Base-by-base conservation (phyloP, 345 rosid genomes). In the Xanthoceras sorbifolium region DNA sequence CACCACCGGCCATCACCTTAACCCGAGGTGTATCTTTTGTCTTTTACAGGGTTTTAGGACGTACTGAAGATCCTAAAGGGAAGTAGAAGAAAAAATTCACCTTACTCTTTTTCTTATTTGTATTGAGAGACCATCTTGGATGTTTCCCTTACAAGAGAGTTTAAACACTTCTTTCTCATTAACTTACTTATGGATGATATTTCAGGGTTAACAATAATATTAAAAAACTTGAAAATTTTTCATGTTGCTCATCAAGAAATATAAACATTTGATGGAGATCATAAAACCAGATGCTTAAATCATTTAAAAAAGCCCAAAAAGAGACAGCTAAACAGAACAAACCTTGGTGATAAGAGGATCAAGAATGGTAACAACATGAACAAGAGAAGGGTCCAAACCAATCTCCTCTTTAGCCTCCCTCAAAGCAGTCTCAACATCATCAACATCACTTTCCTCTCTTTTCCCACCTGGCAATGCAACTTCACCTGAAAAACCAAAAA, bases 391-490 rank as follows among this genome's bases (percentile, higher is more conserved):
- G 65, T 84, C 85, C 71, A 84, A 72, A 6, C 87, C 89, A 69
- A 84, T 82, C 74, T 86, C 89, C 76, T 82, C 87, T 46, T 81
- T 66, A 57, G 87, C 84, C 85, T 86, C 87, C 67, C 89, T 82
- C 72, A 84, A 23, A 9, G 89, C 87, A 59, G 85, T 86, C 31
- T 76, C 76, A 14, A 67, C 77, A 63, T 84, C 86, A 67, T 84
- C 82, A 23, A 61, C 72, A 54, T 86, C 89, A 2, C 68, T 77
- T 50, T 82, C 84, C 50, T 86, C 89, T 66, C 84, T 70, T 72
- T 79, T 84, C 72, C 89, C 89, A 63, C 89, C 87, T 0, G 86
- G 87, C 77, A 86, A 74, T 31, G 87, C 78, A 57, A 86, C 89
- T 69, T 86, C 89, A 48, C 89, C 85, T 81, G 80, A 57, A 11